These are phyloP conservation scores for Lasiodiplodia gonubiensis DNA, from an alignment of 2,329 filamentous ascomycete species.

Conservation along the genomic window DNA sequence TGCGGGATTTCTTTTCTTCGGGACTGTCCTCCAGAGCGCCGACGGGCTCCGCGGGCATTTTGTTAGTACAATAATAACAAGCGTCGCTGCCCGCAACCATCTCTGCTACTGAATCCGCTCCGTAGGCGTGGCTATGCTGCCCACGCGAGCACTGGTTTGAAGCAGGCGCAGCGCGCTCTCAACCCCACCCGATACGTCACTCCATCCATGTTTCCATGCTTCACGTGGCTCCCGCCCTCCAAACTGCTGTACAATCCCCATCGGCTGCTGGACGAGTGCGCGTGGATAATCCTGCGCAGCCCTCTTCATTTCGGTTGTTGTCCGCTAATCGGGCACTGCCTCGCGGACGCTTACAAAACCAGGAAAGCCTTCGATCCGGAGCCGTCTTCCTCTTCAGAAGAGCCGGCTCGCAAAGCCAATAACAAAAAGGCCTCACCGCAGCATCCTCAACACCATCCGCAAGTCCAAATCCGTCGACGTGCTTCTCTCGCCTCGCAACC, in stretches of 20 bases:
- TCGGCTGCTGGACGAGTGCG: constrained; percentile 1
- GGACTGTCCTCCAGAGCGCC: no score
- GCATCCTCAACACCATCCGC: constrained; percentile 23
- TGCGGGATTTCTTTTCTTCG: no score
- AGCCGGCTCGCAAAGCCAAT: constrained; percentile 5
- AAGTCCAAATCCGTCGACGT: constrained; percentile 18
- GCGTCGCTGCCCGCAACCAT: background rate
- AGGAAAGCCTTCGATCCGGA: constrained; percentile 15
- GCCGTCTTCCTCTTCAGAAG: constrained; percentile 1
- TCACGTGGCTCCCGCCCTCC: no score
- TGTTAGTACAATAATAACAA: no score
- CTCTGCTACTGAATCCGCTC: constrained; percentile 8
- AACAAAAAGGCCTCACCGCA: constrained; percentile 22
- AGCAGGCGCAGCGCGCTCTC: constrained; percentile 13
- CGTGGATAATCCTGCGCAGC: background rate
- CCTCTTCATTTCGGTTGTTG: constrained; percentile 15
- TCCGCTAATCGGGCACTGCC: constrained; percentile 1
- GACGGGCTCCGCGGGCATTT: background rate
- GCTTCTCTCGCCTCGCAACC: constrained; percentile 13
- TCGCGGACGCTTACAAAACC: constrained; percentile 17
- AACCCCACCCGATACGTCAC: no score
- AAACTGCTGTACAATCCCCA: constrained; percentile 13
- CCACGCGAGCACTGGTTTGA: constrained; percentile 1
- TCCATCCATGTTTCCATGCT: no score
- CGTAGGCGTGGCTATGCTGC: background rate